A percentile compares a stretch with the other conserved stretches of the same genome.
These are phyloP conservation scores for Yarrowia sp. DNA, from an alignment of 805 yeast species.

Conservation along the genomic window DNA sequence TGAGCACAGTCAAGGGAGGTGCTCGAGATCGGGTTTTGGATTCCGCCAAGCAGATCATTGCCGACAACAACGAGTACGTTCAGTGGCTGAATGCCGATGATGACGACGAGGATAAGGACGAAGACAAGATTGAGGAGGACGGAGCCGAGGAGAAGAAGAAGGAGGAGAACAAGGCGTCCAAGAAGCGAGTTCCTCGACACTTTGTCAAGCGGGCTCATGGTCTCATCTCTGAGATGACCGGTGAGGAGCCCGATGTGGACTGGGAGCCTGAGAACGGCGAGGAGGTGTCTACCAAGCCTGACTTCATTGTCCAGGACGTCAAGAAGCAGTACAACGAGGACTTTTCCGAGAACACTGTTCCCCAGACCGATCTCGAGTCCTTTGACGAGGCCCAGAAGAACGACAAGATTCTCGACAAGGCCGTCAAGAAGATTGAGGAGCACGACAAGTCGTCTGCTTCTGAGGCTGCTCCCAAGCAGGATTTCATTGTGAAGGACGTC, in stretches of 20 bases:
- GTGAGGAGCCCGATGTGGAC: conserved; percentile 41
- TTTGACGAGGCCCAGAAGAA: conserved; percentile 34
- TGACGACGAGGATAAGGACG: conserved; percentile 40
- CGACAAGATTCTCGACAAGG: conserved; percentile 37
- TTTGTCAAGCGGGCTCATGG: conserved; percentile 44
- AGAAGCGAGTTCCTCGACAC: conserved; percentile 14
- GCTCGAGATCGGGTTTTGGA: conserved; percentile 63
- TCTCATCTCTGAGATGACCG: conserved; percentile 40
- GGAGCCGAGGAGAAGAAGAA: conserved; percentile 40
- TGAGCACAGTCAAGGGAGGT: conserved; percentile 73
- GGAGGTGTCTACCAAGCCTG: conserved; percentile 22
- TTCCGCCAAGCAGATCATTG: conserved; percentile 62
- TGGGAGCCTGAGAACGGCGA: conserved; percentile 14
- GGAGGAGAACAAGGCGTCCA: conserved; percentile 40
- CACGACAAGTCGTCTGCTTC: neutral
- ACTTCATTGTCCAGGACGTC: conserved; percentile 21
- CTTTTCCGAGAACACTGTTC: conserved; percentile 33
- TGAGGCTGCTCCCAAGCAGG: conserved; percentile 8
- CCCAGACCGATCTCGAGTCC: conserved; percentile 40
- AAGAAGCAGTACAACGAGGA: conserved; percentile 23
- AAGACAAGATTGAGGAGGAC: conserved; percentile 11
- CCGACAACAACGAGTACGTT: conserved; percentile 39
- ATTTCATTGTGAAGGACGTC: conserved; percentile 16
- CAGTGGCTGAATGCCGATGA: conserved; percentile 40
- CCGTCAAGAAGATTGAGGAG: conserved; percentile 15